Conservation (phyloP, 2,329 filamentous ascomycete species). For the Neofusicoccum laricinum region DNA sequence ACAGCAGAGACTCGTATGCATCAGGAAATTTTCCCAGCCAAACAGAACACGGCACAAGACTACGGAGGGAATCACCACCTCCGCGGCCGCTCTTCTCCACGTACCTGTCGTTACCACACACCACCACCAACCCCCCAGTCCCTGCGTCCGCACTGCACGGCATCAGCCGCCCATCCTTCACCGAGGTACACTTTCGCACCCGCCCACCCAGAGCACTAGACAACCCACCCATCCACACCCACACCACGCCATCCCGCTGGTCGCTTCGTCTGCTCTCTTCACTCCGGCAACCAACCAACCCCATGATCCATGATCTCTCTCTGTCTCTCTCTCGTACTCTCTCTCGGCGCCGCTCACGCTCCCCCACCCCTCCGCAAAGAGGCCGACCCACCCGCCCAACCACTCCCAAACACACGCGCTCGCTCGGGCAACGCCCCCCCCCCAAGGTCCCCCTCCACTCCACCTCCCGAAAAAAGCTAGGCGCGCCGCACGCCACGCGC, state of each 20-base stretch:
- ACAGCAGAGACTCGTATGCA: neutral
- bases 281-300: neutral
- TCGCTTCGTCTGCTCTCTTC: neutral
- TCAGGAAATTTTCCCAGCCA: neutral
- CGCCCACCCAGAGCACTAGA: neutral
- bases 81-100: neutral
- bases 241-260: neutral
- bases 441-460: neutral
- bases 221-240: neutral
- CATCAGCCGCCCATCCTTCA: constrained; percentile 1
- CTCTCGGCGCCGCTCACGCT: neutral
- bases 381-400: neutral
- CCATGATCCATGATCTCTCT: no score
- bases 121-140: neutral
- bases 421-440: no score
- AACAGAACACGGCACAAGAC: neutral
- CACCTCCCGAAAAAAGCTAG: neutral
- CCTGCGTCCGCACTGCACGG: constrained; percentile 1
- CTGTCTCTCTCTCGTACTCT: neutral
- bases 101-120: neutral
- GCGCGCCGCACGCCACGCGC: neutral
- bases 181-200: neutral
- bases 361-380: constrained; percentile 1
- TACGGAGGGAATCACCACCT: neutral
- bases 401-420: no score